These are phyloP conservation scores for Otatea glauca DNA, from an alignment of 176 grass and related monocot species.

Conservation along the genomic window DNA sequence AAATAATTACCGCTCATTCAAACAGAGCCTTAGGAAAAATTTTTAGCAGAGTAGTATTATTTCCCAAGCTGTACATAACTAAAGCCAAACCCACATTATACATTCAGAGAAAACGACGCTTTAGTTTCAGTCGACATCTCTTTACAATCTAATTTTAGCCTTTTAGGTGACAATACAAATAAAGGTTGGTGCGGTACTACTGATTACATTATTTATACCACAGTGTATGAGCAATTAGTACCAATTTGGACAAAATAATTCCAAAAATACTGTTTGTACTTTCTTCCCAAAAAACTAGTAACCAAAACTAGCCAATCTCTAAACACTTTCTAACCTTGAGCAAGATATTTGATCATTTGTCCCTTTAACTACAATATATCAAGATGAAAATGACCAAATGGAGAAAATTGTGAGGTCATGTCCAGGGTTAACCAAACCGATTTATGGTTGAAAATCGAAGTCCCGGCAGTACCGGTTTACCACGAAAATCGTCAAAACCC, in stretches of 20 bases:
- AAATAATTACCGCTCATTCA: too few relatives aligned
- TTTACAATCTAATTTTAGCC: neutral
- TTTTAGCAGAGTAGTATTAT: neutral
- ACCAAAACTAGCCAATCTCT: neutral
- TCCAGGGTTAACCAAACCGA: too few relatives aligned
- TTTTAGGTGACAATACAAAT: neutral
- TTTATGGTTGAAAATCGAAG: too few relatives aligned
- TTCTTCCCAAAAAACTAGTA: neutral
- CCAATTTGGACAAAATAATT: neutral
- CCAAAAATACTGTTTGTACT: neutral
- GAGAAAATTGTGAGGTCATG: neutral
- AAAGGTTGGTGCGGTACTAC: neutral
- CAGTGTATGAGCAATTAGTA: neutral
- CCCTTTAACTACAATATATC: constrained; percentile 8
- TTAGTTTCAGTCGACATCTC: neutral
- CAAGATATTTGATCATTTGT: neutral
- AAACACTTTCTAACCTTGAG: neutral
- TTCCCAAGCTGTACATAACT: neutral
- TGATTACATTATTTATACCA: neutral
- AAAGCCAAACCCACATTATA: neutral
- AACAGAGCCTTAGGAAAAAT: too few relatives aligned
- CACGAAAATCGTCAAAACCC: too few relatives aligned
- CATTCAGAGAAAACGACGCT: neutral
- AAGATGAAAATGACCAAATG: neutral
- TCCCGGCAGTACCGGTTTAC: too few relatives aligned